These are phyloP conservation scores for Eucalyptus victrix DNA, from an alignment of 345 rosid genomes.

Conservation along the genomic window DNA sequence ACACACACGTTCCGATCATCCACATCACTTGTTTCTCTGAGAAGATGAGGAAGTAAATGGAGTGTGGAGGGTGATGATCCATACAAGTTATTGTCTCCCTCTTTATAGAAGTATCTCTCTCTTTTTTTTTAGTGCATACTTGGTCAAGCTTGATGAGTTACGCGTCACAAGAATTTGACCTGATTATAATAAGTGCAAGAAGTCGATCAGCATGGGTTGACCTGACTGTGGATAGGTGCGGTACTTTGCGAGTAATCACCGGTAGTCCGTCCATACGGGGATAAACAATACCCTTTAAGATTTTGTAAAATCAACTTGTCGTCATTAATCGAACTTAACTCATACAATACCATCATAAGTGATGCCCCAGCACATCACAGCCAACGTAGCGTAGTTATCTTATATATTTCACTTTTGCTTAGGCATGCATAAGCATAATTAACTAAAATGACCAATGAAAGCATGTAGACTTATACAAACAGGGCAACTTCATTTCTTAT, in stretches of 20 bases:
- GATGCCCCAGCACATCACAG: no score
- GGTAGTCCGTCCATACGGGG: neutral
- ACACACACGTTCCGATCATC: neutral
- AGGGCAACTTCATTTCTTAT: no score
- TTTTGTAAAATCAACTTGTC: neutral
- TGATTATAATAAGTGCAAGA: neutral
- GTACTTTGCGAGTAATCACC: neutral
- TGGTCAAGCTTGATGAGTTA: neutral
- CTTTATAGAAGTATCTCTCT: neutral
- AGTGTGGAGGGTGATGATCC: neutral
- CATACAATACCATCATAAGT: neutral
- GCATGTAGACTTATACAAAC: no score
- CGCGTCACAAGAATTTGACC: no score
- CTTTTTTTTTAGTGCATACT: neutral
- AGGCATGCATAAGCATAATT: no score
- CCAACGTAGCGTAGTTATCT: no score
- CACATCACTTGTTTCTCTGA: neutral
- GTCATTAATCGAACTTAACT: neutral
- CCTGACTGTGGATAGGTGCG: neutral
- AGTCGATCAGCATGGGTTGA: neutral
- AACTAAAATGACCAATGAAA: no score
- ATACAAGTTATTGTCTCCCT: neutral
- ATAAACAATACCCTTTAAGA: neutral
- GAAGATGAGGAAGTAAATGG: neutral
- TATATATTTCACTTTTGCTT: no score